These are phyloP conservation scores for Backusella luteola DNA, from an alignment of 192 early-diverging fungal genomes.

Conservation along the genomic window DNA sequence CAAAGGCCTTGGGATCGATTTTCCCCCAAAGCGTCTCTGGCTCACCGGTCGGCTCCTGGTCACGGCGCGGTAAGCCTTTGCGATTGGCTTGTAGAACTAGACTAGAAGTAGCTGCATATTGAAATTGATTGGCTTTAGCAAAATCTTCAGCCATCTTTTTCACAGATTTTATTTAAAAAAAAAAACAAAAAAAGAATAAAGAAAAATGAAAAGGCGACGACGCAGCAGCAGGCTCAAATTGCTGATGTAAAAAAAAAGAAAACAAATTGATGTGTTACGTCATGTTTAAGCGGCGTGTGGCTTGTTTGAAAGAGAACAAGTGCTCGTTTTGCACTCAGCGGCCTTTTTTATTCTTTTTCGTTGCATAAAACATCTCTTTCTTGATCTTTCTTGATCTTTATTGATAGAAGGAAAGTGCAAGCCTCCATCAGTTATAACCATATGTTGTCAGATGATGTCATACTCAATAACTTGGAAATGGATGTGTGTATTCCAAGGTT, in stretches of 20 bases:
- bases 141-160: conserved; percentile 60
- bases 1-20: conserved; percentile 84
- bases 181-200: not conserved
- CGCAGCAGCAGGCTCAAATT: not conserved
- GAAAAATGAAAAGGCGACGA: not conserved
- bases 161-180: not conserved
- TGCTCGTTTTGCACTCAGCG: not conserved
- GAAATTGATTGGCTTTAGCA: conserved; percentile 69
- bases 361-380: not conserved
- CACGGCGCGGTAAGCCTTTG: conserved; percentile 72
- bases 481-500: no score
- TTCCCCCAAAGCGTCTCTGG: conserved; percentile 88
- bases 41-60: conserved; percentile 94
- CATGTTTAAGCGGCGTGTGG: not conserved
- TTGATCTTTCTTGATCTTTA: not conserved
- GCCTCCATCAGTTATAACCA: no score
- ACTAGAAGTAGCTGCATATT: conserved; percentile 92
- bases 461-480: no score
- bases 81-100: conserved; percentile 93
- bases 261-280: not conserved
- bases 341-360: not conserved
- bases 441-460: no score
- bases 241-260: not conserved
- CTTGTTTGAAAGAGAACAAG: not conserved
- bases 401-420: no score